Conservation (phyloP, 257 asterid genomes). For the Scutellaria galericulata region DNA sequence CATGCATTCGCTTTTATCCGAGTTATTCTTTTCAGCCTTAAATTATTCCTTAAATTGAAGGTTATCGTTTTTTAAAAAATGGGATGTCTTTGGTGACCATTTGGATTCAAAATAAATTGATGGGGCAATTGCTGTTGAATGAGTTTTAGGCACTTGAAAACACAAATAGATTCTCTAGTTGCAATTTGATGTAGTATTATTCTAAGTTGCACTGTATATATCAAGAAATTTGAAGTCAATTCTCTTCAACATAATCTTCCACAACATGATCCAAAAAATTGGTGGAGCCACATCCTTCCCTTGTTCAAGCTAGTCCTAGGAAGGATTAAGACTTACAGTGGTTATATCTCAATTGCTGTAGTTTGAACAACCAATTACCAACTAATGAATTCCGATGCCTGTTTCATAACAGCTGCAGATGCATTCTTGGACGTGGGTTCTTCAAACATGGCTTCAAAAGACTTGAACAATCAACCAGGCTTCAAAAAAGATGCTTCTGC, state of each 20-base stretch:
- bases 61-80: background rate
- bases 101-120: background rate
- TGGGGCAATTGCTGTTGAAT: background rate
- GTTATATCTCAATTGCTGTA: background rate
- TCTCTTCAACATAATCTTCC: background rate
- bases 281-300: background rate
- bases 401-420: constrained; percentile 61
- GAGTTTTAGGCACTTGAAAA: constrained; percentile 7
- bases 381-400: background rate
- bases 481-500: constrained; percentile 49
- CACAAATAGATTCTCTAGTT: background rate
- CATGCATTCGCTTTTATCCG: background rate
- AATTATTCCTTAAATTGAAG: background rate
- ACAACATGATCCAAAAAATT: background rate
- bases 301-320: background rate
- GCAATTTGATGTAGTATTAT: background rate
- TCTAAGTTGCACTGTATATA: constrained; percentile 6
- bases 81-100: constrained; percentile 1
- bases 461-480: constrained; percentile 39
- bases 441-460: constrained; percentile 48
- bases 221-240: background rate
- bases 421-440: constrained; percentile 52
- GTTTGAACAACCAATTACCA: background rate
- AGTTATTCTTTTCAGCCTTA: background rate
- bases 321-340: background rate